Evolutionary conservation across 306 rosid species (phyloP), one percentile per base, ranked within the genome.

Genomic region (Castanea mollissima): DNA sequence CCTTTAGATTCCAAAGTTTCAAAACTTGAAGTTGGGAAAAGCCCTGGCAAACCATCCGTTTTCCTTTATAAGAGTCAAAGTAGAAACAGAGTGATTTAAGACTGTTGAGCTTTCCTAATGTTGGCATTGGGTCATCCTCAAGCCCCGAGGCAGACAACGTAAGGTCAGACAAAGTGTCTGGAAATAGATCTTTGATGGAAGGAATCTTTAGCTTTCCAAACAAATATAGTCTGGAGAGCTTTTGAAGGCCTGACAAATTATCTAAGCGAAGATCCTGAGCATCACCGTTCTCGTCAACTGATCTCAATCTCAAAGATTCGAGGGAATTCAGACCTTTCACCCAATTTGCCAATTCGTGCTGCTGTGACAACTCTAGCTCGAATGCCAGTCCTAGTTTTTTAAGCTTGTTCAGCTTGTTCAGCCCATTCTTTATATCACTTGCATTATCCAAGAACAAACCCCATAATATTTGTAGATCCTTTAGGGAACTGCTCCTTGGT

Each of bases 1-100:
- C 18, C 46, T 44, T 20, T 35, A 85, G 57, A 31, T 79, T 77
- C 90, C 88, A 82, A 11, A 84, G 31, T 74, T 81, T 85, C n/a
- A 85, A 41, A 19, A 82, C 87, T 31, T 27, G 62, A 69, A 87
- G 88, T 74, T 72, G 58, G 23, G 23, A 82, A 78, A 87, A 82
- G 29, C 76, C 58, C 1, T 10, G 71, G 10, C 21, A 0, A 31
- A 54, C 44, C 77, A 82, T 77, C 18, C 29, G 46, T 10, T 2
- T 34, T 31, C 81, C 83, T 1, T 4, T 38, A 15, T 64, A 87
- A 77, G 90, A 84, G 41, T 12, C 19, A 6, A 76, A 56, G 16
- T n/a, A 57, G 7, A 81, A 27, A 13, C 20, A 27, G 16, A 81
- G 80, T 1, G 54, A 25, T 57, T 32, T 81, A 4, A 81, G 80